These are phyloP conservation scores for Knoxdaviesia capensis DNA, from an alignment of 2,329 filamentous ascomycete genomes.

Conservation along the genomic window DNA sequence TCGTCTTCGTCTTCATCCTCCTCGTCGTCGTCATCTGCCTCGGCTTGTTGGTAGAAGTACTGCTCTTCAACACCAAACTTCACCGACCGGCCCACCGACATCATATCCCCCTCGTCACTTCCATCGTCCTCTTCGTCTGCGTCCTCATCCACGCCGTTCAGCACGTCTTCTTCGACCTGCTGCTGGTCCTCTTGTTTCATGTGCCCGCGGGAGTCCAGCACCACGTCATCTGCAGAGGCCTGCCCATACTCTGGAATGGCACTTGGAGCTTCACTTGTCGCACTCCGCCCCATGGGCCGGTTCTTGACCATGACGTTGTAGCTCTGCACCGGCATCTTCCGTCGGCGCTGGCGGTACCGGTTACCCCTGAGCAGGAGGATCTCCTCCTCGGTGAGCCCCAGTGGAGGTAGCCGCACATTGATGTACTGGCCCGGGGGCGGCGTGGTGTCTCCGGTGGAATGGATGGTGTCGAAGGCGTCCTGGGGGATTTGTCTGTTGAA, in stretches of 20 bases:
- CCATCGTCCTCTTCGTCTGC: slow-evolving; percentile 11
- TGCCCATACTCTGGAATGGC: slow-evolving; percentile 6
- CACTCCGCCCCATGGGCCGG: slow-evolving; percentile 4
- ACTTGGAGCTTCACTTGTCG: slow-evolving; percentile 2
- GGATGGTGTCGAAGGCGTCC: slow-evolving; percentile 21
- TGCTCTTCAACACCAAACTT: too few species aligned
- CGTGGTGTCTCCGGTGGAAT: slow-evolving; percentile 15
- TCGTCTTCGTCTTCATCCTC: slow-evolving; percentile 7
- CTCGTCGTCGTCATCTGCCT: slow-evolving; percentile 4
- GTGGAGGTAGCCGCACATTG: slow-evolving; percentile 17
- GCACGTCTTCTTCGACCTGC: not conserved
- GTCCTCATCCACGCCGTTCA: slow-evolving; percentile 8
- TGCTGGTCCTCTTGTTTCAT: not conserved
- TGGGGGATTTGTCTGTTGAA: slow-evolving; percentile 30
- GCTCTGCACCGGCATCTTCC: slow-evolving; percentile 8
- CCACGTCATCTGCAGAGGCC: slow-evolving; percentile 7
- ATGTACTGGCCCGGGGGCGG: slow-evolving; percentile 12
- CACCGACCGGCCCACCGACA: too few species aligned
- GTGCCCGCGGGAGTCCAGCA: slow-evolving; percentile 1
- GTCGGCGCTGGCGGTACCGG: slow-evolving; percentile 8
- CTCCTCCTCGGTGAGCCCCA: slow-evolving; percentile 18
- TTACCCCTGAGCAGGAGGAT: slow-evolving; percentile 13
- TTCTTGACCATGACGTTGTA: slow-evolving; percentile 7
- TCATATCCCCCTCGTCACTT: slow-evolving; percentile 7
- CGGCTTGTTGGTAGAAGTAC: slow-evolving; percentile 9